Percentiles rank a stretch among this genome's conserved stretches.
Conservation (phyloP, 495 filamentous ascomycete species). For the Trichocladium antarcticum region DNA sequence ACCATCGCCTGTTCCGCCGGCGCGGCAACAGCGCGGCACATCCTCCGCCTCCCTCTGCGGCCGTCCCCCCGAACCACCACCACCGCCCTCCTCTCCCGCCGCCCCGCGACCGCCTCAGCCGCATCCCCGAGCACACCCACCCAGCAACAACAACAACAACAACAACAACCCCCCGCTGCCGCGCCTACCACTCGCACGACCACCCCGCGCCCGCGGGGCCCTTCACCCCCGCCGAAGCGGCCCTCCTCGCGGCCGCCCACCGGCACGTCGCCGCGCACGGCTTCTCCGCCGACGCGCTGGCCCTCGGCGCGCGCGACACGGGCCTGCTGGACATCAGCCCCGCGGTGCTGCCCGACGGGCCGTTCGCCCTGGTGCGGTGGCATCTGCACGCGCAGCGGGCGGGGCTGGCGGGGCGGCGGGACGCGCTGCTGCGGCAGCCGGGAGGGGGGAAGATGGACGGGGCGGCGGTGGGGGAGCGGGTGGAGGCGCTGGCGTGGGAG, state of each 20-base stretch:
- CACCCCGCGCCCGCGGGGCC: conserved; percentile 38
- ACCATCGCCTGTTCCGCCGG: background rate
- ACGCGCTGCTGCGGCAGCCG: background rate
- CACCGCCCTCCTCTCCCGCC: conserved; percentile 2
- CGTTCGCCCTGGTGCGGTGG: conserved; percentile 70
- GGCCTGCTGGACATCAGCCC: conserved; percentile 79
- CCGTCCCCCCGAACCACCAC: background rate
- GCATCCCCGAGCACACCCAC: background rate
- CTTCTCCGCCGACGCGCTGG: conserved; percentile 61
- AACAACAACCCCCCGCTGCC: conserved; percentile 9
- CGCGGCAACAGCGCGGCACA: conserved; percentile 4
- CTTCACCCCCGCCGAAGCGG: conserved; percentile 60
- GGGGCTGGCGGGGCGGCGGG: conserved; percentile 27
- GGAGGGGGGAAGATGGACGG: conserved; percentile 13
- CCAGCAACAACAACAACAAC: background rate
- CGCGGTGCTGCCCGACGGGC: conserved; percentile 66
- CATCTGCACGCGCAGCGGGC: conserved; percentile 58
- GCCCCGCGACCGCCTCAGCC: background rate
- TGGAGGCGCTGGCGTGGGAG: conserved; percentile 56
- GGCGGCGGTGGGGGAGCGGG: conserved; percentile 41
- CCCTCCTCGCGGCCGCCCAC: conserved; percentile 72
- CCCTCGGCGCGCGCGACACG: conserved; percentile 65
- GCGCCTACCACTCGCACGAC: conserved; percentile 63
- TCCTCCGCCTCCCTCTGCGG: conserved; percentile 3
- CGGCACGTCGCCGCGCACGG: conserved; percentile 70